Evolutionary conservation across 164 flowering plant species (phyloP).

Genomic region (Stephania yunnanensis): DNA sequence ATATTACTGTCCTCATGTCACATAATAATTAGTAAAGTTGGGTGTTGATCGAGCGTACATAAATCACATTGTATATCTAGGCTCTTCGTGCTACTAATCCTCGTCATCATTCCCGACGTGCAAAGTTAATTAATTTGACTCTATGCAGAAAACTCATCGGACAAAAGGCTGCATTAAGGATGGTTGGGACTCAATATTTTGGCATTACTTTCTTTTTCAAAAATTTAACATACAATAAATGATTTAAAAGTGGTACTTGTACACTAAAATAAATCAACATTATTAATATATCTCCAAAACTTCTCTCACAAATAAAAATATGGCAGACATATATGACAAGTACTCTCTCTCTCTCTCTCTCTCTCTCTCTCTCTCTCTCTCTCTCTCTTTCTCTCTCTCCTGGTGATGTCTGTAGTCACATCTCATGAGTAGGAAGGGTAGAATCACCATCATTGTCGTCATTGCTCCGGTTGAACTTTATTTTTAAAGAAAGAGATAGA

Average conservation of each 20-base stretch:
- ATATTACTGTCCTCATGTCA: neutral
- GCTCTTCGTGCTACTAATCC: neutral
- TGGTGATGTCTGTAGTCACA: neutral
- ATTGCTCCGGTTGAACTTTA: conserved; percentile 14
- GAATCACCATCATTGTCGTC: conserved; percentile 13
- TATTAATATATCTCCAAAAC: too few species aligned
- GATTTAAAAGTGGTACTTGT: too few species aligned
- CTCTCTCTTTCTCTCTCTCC: too few species aligned
- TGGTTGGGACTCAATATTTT: neutral
- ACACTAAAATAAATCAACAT: too few species aligned
- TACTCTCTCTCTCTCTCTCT: too few species aligned
- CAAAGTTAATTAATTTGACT: neutral
- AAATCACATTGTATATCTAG: neutral
- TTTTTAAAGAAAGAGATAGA: neutral
- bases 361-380: too few species aligned
- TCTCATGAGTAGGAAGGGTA: neutral
- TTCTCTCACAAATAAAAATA: too few species aligned
- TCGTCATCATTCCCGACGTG: neutral
- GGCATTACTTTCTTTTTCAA: neutral
- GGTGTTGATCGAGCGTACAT: neutral
- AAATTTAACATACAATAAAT: neutral
- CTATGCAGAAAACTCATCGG: neutral
- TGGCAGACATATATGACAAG: too few species aligned
- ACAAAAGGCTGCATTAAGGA: neutral
- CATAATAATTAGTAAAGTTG: neutral